phyloP scores from a whole-genome alignment of 1,284 basidiomycete species.

The Trichosporon asahii region DNA sequence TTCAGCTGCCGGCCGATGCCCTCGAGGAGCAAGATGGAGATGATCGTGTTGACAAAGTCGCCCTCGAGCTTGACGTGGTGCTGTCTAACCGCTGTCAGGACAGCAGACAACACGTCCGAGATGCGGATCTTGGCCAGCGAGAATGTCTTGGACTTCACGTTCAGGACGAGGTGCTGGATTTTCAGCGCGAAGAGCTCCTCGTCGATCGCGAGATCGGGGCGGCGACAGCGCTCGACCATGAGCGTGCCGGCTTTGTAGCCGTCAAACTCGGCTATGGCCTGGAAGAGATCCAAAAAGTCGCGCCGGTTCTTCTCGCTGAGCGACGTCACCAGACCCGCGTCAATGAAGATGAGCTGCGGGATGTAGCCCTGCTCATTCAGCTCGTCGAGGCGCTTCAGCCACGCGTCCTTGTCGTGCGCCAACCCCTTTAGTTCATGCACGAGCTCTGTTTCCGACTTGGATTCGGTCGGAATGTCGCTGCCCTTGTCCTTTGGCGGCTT shows the following conservation, averaged over 20 bases:
- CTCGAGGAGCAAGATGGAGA: conserved; percentile 88
- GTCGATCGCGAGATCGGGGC: conserved; percentile 85
- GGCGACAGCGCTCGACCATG: conserved; percentile 94
- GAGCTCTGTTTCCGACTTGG: conserved; percentile 53
- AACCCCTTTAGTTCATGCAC: conserved; percentile 66
- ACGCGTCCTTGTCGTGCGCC: conserved; percentile 60
- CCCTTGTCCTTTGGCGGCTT: conserved; percentile 20
- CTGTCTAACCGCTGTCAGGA: conserved; percentile 77
- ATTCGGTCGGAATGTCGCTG: conserved; percentile 34
- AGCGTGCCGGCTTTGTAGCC: conserved; percentile 90
- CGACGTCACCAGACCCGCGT: conserved; percentile 93
- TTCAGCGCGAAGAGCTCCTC: conserved; percentile 92
- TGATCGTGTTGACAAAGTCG: conserved; percentile 97
- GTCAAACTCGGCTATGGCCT: conserved; percentile 92
- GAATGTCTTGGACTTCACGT: conserved; percentile 94
- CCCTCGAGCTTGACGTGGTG: conserved; percentile 99
- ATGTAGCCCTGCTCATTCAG: conserved; percentile 74
- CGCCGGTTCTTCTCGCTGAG: conserved; percentile 70
- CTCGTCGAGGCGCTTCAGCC: conserved; percentile 66
- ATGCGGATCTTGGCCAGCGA: conserved; percentile 94
- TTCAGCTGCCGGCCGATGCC: conserved; percentile 94
- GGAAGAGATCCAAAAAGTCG: conserved; percentile 96
- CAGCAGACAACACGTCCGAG: conserved; percentile 84
- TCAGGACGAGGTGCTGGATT: conserved; percentile 92
- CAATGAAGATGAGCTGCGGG: conserved; percentile 93